A percentile compares a stretch with the other conserved stretches of the same genome.
These are phyloP conservation scores for Puccinia triticina DNA, from an alignment of 1,284 basidiomycete species.

Conservation along the genomic window DNA sequence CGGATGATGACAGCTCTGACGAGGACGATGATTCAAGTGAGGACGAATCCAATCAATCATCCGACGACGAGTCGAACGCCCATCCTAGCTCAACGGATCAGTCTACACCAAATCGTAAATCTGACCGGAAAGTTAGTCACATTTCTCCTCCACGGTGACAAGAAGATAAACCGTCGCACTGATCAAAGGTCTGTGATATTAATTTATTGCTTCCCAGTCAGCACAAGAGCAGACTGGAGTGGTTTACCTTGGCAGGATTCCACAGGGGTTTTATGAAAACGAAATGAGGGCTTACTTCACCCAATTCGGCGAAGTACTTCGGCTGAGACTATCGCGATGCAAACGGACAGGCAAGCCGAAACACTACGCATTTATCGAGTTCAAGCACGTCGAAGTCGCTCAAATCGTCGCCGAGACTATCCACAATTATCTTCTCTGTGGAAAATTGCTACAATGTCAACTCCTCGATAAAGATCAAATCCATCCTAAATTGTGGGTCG, in stretches of 20 bases:
- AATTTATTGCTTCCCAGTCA: conserved; percentile 55
- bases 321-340: conserved; percentile 82
- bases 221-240: conserved; percentile 73
- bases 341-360: conserved; percentile 86
- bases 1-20: conserved; percentile 68
- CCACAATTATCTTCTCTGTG: conserved; percentile 96
- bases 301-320: conserved; percentile 89
- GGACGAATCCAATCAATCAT: conserved; percentile 57
- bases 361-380: conserved; percentile 96
- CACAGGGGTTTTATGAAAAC: conserved; percentile 95
- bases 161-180: conserved; percentile 40
- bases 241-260: conserved; percentile 84
- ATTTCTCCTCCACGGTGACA: not conserved
- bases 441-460: conserved; percentile 87
- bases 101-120: not conserved
- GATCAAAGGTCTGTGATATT: not conserved
- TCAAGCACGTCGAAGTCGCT: conserved; percentile 83
- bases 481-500: conserved; percentile 92
- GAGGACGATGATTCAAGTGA: conserved; percentile 81
- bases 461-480: conserved; percentile 82
- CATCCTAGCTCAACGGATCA: conserved; percentile 9
- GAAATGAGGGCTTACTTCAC: conserved; percentile 89
- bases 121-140: conserved; percentile 31
- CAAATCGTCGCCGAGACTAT: conserved; percentile 96
- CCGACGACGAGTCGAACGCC: no score